Conservation (phyloP, 2,329 filamentous ascomycete genomes). For the Ilyonectria mors-panacis region DNA sequence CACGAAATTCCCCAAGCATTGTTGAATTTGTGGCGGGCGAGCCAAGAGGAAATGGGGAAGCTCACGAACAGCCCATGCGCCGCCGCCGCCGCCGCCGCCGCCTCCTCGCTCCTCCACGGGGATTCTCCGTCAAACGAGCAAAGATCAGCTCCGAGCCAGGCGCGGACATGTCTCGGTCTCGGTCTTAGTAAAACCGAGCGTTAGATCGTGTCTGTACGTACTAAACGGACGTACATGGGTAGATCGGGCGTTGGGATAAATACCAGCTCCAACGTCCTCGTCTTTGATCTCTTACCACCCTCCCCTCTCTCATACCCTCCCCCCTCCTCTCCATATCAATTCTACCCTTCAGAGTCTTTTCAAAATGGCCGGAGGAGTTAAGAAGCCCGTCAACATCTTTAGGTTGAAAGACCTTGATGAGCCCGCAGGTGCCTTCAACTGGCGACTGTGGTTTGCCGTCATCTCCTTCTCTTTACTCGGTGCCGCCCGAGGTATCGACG, state of each 20-base stretch:
- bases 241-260: slow-evolving; percentile 9
- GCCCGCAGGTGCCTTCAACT: slow-evolving; percentile 81
- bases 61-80: background rate
- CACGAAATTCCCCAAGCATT: background rate
- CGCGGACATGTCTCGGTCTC: background rate
- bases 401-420: slow-evolving; percentile 74
- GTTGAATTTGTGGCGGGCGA: background rate
- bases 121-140: slow-evolving; percentile 7
- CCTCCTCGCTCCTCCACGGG: background rate
- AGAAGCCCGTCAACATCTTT: slow-evolving; percentile 75
- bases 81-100: background rate
- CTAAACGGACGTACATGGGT: background rate
- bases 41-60: background rate
- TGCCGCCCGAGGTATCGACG: slow-evolving; percentile 83
- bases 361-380: slow-evolving; percentile 66
- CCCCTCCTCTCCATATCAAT: background rate
- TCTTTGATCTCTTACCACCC: background rate
- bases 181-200: slow-evolving; percentile 1
- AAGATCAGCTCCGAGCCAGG: background rate
- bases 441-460: slow-evolving; percentile 84
- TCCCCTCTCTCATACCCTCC: background rate
- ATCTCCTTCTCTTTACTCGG: slow-evolving; percentile 82
- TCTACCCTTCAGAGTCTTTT: background rate
- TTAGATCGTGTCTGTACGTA: background rate
- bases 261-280: background rate